These are phyloP conservation scores for Crassisporium funariophilum DNA, from an alignment of 768 basidiomycete genomes.

Conservation along the genomic window DNA sequence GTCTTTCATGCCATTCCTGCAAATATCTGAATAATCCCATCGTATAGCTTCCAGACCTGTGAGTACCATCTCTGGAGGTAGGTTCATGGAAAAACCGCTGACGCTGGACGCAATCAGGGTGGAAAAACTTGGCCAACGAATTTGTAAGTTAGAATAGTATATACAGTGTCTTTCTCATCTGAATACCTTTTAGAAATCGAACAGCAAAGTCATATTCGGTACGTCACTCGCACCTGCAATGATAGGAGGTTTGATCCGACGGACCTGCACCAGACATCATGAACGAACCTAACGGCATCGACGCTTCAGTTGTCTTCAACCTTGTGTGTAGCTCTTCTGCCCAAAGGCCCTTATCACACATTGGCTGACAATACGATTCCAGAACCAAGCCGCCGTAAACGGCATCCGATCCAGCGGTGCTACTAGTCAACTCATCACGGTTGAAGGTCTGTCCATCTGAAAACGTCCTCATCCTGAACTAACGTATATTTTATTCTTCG, in stretches of 20 bases:
- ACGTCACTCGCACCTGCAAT: not conserved
- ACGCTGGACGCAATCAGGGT: conserved; percentile 36
- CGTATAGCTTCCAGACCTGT: conserved; percentile 53
- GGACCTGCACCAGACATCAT: conserved; percentile 40
- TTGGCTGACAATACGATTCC: conserved; percentile 1
- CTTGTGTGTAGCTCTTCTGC: conserved; percentile 38
- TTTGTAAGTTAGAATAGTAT: conserved; percentile 59
- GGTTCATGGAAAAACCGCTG: not conserved
- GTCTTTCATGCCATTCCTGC: not conserved
- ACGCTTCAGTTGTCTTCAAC: conserved; percentile 50
- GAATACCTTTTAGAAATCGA: conserved; percentile 36
- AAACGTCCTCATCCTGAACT: not conserved
- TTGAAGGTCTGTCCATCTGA: conserved; percentile 32
- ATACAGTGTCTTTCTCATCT: no score
- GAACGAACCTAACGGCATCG: conserved; percentile 69
- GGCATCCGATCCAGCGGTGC: conserved; percentile 66
- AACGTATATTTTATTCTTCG: conserved; percentile 2
- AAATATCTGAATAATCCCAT: not conserved
- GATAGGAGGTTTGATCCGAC: not conserved
- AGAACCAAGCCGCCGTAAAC: conserved; percentile 69
- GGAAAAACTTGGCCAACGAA: conserved; percentile 56
- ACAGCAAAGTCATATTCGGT: conserved; percentile 61
- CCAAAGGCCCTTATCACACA: not conserved
- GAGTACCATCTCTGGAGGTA: conserved; percentile 15
- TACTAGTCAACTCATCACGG: conserved; percentile 53